These are phyloP conservation scores for Neurospora hispaniola DNA, from an alignment of 495 filamentous ascomycete species.

Conservation along the genomic window DNA sequence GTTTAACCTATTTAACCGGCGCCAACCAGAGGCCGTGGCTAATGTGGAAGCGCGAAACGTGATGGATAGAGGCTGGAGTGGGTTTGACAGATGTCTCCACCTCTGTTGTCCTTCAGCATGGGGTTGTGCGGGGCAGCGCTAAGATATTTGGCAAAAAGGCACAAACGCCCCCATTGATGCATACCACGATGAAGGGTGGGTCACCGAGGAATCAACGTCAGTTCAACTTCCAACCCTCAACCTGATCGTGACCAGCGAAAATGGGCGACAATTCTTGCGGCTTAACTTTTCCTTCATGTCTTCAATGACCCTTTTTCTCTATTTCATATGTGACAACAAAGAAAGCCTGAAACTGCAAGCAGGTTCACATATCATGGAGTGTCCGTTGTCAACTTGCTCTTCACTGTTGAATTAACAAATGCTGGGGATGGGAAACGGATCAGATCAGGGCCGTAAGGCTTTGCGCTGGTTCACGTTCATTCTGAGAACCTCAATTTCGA, in stretches of 20 bases:
- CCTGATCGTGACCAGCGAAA: neutral
- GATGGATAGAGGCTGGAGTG: neutral
- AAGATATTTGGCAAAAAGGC: neutral
- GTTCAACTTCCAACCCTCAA: neutral
- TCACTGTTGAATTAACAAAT: neutral
- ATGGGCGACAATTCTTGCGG: neutral
- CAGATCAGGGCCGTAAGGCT: neutral
- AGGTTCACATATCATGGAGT: neutral
- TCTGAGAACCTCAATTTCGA: neutral
- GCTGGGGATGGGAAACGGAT: neutral
- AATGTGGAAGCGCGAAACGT: slow-evolving; percentile 10
- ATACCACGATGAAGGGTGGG: slow-evolving; percentile 3
- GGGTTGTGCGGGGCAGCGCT: neutral
- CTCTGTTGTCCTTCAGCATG: neutral
- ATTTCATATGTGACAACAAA: neutral
- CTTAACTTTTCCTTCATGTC: neutral
- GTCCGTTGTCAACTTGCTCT: neutral
- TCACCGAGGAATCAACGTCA: neutral
- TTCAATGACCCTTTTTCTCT: neutral
- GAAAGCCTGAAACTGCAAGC: neutral
- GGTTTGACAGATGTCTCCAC: neutral
- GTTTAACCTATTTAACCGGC: slow-evolving; percentile 22
- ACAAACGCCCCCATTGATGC: slow-evolving; percentile 2
- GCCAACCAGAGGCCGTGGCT: slow-evolving; percentile 19
- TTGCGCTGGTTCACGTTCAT: neutral